A percentile compares a stretch with the other conserved stretches of the same genome.
These are phyloP conservation scores for Lactarius deliciosus DNA, from an alignment of 768 basidiomycete genomes.

Conservation along the genomic window DNA sequence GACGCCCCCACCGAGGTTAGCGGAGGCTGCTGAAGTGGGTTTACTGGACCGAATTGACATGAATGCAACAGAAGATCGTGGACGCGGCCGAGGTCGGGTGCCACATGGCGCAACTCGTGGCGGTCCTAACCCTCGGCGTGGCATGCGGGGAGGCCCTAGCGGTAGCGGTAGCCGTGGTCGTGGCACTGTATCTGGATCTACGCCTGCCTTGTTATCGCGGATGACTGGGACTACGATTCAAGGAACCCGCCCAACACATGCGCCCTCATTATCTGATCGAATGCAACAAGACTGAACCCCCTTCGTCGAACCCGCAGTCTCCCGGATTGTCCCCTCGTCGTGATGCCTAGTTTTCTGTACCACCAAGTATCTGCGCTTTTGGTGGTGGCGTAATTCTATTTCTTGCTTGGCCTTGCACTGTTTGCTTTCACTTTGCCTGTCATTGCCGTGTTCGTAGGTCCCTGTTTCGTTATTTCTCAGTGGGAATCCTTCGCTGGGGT, in stretches of 20 bases:
- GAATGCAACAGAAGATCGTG: conserved; percentile 5
- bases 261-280: conserved; percentile 15
- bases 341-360: neutral
- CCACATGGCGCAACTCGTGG: conserved; percentile 2
- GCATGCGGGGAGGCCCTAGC: neutral
- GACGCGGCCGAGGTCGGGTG: conserved; percentile 9
- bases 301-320: neutral
- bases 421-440: neutral
- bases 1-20: conserved; percentile 1
- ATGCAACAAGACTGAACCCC: conserved; percentile 16
- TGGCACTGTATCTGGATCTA: neutral
- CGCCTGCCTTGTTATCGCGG: conserved; percentile 12
- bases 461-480: neutral
- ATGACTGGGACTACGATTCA: conserved; percentile 9
- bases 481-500: neutral
- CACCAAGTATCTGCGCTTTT: neutral
- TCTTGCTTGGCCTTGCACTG: neutral
- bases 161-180: conserved; percentile 8
- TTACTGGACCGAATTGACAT: conserved; percentile 18
- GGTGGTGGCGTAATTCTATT: neutral
- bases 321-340: too few species aligned
- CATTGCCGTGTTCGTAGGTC: neutral
- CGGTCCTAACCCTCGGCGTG: conserved; percentile 6
- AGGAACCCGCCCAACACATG: neutral
- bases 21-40: conserved; percentile 12